Evolutionary conservation across 148 eudicot genomes (phyloP), one percentile per base, ranked within the genome.

Genomic region (Silene latifolia): DNA sequence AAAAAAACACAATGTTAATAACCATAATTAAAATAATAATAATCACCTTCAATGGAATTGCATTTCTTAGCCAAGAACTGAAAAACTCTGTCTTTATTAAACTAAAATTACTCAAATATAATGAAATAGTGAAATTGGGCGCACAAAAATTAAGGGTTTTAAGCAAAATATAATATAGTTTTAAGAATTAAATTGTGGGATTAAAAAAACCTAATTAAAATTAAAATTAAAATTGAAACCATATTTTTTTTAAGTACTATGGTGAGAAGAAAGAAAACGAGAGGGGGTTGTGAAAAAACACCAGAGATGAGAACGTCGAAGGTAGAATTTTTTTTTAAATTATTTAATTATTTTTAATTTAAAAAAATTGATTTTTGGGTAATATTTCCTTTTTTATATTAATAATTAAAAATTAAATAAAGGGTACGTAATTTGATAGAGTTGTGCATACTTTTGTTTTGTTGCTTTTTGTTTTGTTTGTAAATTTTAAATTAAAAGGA

Each of bases 31-130:
- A 0, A 7, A 39, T 39, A 0, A 39, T 7, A 7, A 39, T 39
- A 61, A 60, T 42, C 71, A 88, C 89, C 86, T 81, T 77, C 59
- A 76, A 67, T 76, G 73, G 76, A 69, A 67, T 67, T 24, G 25
- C 25, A 72, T 59, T 48, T 67, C 14, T 6, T 58, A 14, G 64
- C 72, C 61, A 60, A 46, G 71, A 74, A 35, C 42, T 74, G 13
- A 56, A 65, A 58, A 44, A 47, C 27, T 18, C 21, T 57, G 69
- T 47, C 44, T 69, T 47, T 76, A 75, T 72, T 57, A 76, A 69
- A 63, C 68, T 56, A 15, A 18, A 61, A 74, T 69, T 68, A 56
- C 48, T 42, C 74, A 80, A 70, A 15, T 63, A 29, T 48, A 72
- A 80, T 80, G 53, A 53, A 80, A 81, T 66, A 27, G 67, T 74